These are phyloP conservation scores for Sclerospora graminicola DNA, from an alignment of 352 stramenopile genomes.

Conservation along the genomic window DNA sequence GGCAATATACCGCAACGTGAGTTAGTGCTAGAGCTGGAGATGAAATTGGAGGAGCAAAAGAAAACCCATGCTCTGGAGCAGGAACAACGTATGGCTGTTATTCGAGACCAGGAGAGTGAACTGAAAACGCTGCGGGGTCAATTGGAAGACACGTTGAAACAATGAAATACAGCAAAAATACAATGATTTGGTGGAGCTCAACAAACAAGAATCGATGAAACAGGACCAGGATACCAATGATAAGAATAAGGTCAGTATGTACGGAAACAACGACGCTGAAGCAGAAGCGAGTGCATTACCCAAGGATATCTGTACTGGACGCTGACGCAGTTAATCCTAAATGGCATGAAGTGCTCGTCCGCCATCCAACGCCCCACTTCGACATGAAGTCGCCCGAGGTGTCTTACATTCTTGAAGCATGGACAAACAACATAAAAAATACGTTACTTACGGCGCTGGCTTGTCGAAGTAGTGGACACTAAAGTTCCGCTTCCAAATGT, in stretches of 20 bases:
- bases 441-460: slow-evolving; percentile 58
- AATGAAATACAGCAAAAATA: slow-evolving; percentile 23
- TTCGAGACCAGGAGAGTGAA: slow-evolving; percentile 51
- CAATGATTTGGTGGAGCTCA: slow-evolving; percentile 25
- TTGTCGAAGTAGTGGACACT: slow-evolving; percentile 34
- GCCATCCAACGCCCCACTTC: slow-evolving; percentile 64
- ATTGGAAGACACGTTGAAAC: slow-evolving; percentile 13
- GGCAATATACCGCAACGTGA: slow-evolving; percentile 9
- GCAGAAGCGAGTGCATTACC: slow-evolving; percentile 2
- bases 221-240: slow-evolving; percentile 8
- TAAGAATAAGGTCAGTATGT: slow-evolving; percentile 21
- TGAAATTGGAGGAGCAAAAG: slow-evolving; percentile 21
- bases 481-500: slow-evolving; percentile 29
- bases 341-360: slow-evolving; percentile 58
- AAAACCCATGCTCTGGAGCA: slow-evolving; percentile 30
- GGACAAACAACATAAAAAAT: slow-evolving; percentile 57
- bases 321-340: slow-evolving; percentile 7
- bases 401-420: slow-evolving; percentile 51
- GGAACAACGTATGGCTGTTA: slow-evolving; percentile 45
- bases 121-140: slow-evolving; percentile 25
- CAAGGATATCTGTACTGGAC: no score
- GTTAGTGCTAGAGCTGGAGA: slow-evolving; percentile 37
- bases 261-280: slow-evolving; percentile 17
- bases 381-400: slow-evolving; percentile 65
- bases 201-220: slow-evolving; percentile 10